Percentiles rank a stretch among this genome's conserved stretches.
Conservation (phyloP, 345 rosid genomes). For the Populus deltoides region DNA sequence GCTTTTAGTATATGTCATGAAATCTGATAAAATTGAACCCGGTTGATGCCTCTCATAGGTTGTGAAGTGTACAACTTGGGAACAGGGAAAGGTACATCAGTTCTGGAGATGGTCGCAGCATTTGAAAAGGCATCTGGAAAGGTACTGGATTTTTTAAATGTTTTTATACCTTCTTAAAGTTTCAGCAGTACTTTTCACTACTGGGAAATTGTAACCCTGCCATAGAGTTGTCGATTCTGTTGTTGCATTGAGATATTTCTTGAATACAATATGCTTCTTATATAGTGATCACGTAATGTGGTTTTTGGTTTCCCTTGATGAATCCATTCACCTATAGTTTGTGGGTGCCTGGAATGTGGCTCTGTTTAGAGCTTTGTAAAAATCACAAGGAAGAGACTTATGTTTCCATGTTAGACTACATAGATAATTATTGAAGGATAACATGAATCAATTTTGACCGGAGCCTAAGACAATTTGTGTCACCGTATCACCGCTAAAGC, state of each 20-base stretch:
- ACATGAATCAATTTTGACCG: neutral
- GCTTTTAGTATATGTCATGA: neutral
- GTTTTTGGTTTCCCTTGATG: neutral
- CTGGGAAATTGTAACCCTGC: neutral
- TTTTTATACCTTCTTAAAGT: neutral
- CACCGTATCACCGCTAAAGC: too few species aligned
- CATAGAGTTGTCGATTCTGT: neutral
- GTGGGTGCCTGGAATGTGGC: too few species aligned
- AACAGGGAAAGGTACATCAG: constrained; percentile 95
- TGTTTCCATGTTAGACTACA: neutral
- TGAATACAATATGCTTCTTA: neutral
- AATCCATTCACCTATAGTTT: neutral
- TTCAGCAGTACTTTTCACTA: neutral
- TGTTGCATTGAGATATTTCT: neutral
- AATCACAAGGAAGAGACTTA: neutral
- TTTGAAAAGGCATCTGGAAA: constrained; percentile 92
- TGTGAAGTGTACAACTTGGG: constrained; percentile 96
- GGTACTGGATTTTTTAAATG: constrained; percentile 33
- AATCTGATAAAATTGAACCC: neutral
- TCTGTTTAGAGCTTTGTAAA: neutral
- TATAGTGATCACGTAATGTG: neutral
- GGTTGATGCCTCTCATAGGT: constrained; percentile 34
- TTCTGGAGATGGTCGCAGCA: constrained; percentile 88
- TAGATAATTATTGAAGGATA: neutral
- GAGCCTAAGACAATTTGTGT: neutral